Conservation (phyloP, 805 yeast genomes). For the Candida pseudofarinosa region DNA sequence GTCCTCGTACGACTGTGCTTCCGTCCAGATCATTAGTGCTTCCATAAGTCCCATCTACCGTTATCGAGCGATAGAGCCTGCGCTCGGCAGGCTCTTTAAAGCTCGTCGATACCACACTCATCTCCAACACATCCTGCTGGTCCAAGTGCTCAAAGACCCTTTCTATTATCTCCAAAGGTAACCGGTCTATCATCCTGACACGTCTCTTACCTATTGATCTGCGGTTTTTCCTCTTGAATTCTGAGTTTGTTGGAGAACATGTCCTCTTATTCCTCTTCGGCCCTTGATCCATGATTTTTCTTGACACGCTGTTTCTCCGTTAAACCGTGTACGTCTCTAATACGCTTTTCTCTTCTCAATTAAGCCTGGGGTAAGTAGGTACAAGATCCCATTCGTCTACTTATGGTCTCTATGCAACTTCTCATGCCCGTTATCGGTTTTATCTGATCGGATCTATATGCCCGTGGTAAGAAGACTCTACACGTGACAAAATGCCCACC, state of each 20-base stretch:
- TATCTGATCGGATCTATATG: slow-evolving; percentile 10
- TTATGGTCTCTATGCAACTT: background rate
- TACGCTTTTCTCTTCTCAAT: background rate
- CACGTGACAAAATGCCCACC: no score
- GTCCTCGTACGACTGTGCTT: slow-evolving; percentile 9
- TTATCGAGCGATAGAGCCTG: slow-evolving; percentile 12
- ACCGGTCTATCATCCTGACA: slow-evolving; percentile 13
- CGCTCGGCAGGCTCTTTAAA: slow-evolving; percentile 10
- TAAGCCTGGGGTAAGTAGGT: background rate
- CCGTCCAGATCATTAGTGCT: background rate
- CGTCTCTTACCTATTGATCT: no score
- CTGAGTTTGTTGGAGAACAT: no score
- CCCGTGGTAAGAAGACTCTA: no score
- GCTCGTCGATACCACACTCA: slow-evolving; percentile 11
- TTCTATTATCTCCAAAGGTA: slow-evolving; percentile 19
- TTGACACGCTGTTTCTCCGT: no score
- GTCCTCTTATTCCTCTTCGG: no score
- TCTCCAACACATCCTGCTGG: slow-evolving; percentile 12
- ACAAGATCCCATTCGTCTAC: background rate
- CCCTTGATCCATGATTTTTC: no score
- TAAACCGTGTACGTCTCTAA: background rate
- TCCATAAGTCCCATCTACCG: slow-evolving; percentile 9
- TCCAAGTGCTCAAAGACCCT: slow-evolving; percentile 9
- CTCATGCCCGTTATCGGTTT: slow-evolving; percentile 5
- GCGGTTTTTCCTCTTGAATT: no score